These are phyloP conservation scores for Tylopilus intermedius DNA, from an alignment of 768 basidiomycete genomes.

Conservation along the genomic window DNA sequence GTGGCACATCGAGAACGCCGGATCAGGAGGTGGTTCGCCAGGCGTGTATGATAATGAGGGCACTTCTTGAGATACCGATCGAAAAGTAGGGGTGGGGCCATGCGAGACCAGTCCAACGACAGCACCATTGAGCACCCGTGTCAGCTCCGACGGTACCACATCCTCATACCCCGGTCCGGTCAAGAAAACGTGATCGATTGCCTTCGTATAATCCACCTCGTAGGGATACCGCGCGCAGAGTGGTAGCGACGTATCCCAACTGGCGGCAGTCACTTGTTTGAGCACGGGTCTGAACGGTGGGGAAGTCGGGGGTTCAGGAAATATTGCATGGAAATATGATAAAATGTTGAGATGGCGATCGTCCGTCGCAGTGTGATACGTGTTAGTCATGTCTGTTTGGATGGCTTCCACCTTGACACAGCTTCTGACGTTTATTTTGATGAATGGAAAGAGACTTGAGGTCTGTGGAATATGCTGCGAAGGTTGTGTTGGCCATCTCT, in stretches of 20 bases:
- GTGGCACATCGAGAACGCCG: constrained; percentile 56
- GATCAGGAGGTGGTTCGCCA: constrained; percentile 48
- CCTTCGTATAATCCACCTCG: constrained; percentile 54
- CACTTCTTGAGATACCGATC: background rate
- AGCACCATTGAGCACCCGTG: constrained; percentile 70
- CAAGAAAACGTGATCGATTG: constrained; percentile 62
- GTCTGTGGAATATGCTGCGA: constrained; percentile 5
- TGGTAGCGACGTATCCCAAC: constrained; percentile 67
- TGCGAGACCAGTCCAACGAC: constrained; percentile 66
- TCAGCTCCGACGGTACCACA: constrained; percentile 64
- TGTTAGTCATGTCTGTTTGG: constrained; percentile 29
- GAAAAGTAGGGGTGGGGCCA: background rate
- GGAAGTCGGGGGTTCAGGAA: constrained; percentile 31
- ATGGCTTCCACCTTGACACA: constrained; percentile 38
- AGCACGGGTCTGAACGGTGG: constrained; percentile 15
- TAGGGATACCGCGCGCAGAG: constrained; percentile 69
- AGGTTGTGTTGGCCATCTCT: constrained; percentile 15
- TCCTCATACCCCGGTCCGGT: constrained; percentile 76
- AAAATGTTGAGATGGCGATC: constrained; percentile 64
- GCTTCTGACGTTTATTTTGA: background rate
- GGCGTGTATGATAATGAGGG: constrained; percentile 54
- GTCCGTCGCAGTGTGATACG: constrained; percentile 49
- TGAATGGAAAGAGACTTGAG: background rate
- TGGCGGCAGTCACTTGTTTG: constrained; percentile 34
- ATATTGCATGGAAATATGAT: constrained; percentile 67